Conservation (phyloP, 805 yeast genomes). For the Scheffersomyces stipitis region DNA sequence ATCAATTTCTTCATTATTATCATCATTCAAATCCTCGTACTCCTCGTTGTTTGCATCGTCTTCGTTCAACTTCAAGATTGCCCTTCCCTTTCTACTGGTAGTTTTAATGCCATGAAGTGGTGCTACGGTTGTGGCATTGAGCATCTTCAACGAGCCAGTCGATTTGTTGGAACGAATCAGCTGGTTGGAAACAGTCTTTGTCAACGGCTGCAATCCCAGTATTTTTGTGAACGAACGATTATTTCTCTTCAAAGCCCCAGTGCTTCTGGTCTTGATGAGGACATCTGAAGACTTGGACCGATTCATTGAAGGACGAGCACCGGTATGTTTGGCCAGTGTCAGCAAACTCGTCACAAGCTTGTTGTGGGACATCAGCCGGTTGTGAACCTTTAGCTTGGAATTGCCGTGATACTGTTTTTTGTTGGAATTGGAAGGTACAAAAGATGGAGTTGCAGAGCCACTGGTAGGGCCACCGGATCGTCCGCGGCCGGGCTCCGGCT, state of each 20-base stretch:
- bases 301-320: conserved; percentile 32
- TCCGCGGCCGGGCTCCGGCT: conserved; percentile 7
- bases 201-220: conserved; percentile 35
- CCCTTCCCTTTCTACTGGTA: conserved; percentile 37
- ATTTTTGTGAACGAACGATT: conserved; percentile 39
- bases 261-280: conserved; percentile 21
- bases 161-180: conserved; percentile 32
- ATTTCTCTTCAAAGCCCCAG: conserved; percentile 28
- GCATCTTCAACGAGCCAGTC: conserved; percentile 32
- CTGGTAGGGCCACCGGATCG: conserved; percentile 6
- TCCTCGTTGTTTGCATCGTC: conserved; percentile 31
- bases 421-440: not conserved
- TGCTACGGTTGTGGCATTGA: conserved; percentile 11
- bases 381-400: conserved; percentile 16
- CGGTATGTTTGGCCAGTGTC: conserved; percentile 7
- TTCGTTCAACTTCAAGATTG: conserved; percentile 39
- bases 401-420: not conserved
- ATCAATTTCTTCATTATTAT: conserved; percentile 36
- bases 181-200: conserved; percentile 31
- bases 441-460: not conserved
- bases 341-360: conserved; percentile 31
- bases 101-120: conserved; percentile 32
- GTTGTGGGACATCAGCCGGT: conserved; percentile 32
- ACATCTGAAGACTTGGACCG: conserved; percentile 45
- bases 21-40: conserved; percentile 37